Evolutionary conservation across 176 grass and related monocot species (phyloP).

Genomic region (Raddia distichophylla): DNA sequence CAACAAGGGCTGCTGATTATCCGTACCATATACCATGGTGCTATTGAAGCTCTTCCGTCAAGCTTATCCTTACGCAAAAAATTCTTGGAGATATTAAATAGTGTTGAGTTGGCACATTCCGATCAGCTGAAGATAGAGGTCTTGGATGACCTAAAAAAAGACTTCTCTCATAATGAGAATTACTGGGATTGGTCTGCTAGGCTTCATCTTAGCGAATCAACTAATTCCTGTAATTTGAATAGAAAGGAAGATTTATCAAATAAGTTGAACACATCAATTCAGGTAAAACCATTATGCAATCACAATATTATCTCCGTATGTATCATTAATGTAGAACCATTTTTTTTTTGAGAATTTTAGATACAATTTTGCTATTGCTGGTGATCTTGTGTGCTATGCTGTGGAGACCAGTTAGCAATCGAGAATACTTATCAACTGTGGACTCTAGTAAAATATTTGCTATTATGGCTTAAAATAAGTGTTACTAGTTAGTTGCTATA

Average conservation of each 20-base stretch:
- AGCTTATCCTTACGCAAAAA: slow-evolving; percentile 72
- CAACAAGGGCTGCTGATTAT: slow-evolving; percentile 87
- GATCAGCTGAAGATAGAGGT: slow-evolving; percentile 77
- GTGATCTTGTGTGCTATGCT: neutral
- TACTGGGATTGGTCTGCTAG: slow-evolving; percentile 93
- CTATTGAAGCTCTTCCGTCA: slow-evolving; percentile 68
- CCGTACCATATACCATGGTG: slow-evolving; percentile 75
- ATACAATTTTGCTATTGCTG: neutral
- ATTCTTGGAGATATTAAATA: slow-evolving; percentile 82
- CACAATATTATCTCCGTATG: neutral
- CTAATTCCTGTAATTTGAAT: slow-evolving; percentile 42
- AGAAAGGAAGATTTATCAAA: slow-evolving; percentile 42
- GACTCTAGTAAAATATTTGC: neutral
- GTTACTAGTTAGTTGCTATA: neutral
- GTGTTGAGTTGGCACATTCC: slow-evolving; percentile 69
- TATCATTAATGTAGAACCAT: neutral
- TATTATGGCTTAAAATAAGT: neutral
- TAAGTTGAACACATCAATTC: slow-evolving; percentile 69
- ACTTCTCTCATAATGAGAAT: slow-evolving; percentile 66
- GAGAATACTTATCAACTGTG: neutral
- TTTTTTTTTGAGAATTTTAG: no score
- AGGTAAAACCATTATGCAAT: slow-evolving; percentile 49
- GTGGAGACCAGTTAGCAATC: neutral
- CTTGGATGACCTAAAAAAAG: slow-evolving; percentile 78
- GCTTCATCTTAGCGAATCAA: slow-evolving; percentile 53